phyloP scores from a whole-genome alignment of 495 filamentous ascomycete genomes.

The Penicillium egyptiacum region DNA sequence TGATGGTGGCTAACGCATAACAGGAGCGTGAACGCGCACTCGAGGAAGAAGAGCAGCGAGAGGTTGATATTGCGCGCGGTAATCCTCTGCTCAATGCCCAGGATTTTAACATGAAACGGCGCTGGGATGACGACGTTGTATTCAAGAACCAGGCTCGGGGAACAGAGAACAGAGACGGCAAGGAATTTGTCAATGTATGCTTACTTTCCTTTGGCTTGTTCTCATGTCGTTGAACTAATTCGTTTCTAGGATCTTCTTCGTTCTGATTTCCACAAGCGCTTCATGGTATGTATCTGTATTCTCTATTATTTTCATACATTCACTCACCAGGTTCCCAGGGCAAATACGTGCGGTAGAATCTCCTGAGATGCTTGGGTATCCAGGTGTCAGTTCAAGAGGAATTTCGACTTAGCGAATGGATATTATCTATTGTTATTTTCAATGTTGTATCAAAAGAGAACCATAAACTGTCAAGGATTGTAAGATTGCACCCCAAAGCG shows the following conservation, averaged over 20 bases:
- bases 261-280: constrained; percentile 95
- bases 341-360: constrained; percentile 64
- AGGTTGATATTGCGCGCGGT: constrained; percentile 85
- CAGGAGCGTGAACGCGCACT: constrained; percentile 73
- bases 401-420: constrained; percentile 13
- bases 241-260: constrained; percentile 73
- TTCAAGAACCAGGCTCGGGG: constrained; percentile 98
- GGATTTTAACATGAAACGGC: constrained; percentile 48
- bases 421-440: background rate
- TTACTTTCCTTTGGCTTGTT: background rate
- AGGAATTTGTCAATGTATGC: constrained; percentile 93
- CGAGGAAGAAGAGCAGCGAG: constrained; percentile 76
- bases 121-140: constrained; percentile 99
- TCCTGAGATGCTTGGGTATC: background rate
- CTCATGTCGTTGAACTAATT: constrained; percentile 23
- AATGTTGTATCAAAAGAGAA: too few species aligned
- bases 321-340: constrained; percentile 45
- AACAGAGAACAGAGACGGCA: constrained; percentile 88
- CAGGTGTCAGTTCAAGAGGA: background rate
- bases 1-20: constrained; percentile 12
- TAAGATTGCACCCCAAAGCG: too few species aligned
- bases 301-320: constrained; percentile 5
- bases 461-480: too few species aligned
- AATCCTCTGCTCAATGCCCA: constrained; percentile 84
- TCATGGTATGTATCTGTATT: constrained; percentile 68